Conservation (phyloP, 1,139 yeast genomes). For the Scheffersomyces illinoinensis region DNA sequence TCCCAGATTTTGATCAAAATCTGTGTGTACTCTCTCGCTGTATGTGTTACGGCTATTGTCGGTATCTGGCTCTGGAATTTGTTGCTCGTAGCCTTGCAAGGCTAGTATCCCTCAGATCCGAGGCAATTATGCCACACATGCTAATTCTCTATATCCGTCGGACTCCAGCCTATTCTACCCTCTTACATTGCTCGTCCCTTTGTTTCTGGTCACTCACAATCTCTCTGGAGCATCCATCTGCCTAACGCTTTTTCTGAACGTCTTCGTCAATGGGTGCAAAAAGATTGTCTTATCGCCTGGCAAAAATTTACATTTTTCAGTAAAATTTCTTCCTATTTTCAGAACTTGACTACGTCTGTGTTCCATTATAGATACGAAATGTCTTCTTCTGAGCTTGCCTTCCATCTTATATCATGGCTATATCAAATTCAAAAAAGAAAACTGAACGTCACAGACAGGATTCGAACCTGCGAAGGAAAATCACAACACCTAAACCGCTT, state of each 20-base stretch:
- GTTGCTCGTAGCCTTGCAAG: not conserved
- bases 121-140: not conserved
- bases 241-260: no score
- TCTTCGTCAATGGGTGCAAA: not conserved
- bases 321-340: not conserved
- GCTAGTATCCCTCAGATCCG: not conserved
- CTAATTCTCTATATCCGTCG: not conserved
- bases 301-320: not conserved
- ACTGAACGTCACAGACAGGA: slow-evolving; percentile 77
- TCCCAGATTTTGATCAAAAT: no score
- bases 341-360: no score
- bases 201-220: not conserved
- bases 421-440: slow-evolving; percentile 20
- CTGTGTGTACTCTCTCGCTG: not conserved
- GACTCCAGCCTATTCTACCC: not conserved
- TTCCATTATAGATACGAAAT: no score
- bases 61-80: not conserved
- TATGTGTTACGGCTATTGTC: not conserved
- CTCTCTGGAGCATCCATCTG: not conserved
- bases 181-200: not conserved
- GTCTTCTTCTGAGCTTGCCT: no score
- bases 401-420: not conserved
- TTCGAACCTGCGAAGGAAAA: slow-evolving; percentile 88
- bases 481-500: slow-evolving; percentile 69
- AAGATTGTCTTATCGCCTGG: not conserved